phyloP scores from a whole-genome alignment of 305 asterid genomes.

The Petunia hybrid region DNA sequence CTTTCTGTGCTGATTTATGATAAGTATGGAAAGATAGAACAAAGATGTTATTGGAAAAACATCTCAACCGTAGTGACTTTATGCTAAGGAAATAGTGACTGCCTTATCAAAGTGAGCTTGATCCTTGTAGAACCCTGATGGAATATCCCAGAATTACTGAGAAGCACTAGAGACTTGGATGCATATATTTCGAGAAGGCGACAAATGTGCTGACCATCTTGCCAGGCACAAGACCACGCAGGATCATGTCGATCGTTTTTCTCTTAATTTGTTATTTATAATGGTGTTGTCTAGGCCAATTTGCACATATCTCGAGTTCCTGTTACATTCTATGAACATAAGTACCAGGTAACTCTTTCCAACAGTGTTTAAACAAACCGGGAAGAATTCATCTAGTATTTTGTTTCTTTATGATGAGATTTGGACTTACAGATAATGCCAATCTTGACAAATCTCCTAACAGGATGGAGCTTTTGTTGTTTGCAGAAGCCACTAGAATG shows the following conservation, averaged over 20 bases:
- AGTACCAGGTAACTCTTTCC: too few species aligned
- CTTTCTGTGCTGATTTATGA: not conserved
- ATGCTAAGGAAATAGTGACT: not conserved
- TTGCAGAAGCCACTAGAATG: too few species aligned
- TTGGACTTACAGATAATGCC: not conserved
- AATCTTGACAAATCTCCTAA: not conserved
- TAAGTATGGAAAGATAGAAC: not conserved
- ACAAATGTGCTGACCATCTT: not conserved
- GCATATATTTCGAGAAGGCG: not conserved
- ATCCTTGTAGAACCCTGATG: not conserved
- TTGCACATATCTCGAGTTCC: too few species aligned
- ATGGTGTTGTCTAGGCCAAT: too few species aligned
- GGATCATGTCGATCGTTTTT: not conserved
- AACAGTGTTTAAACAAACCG: too few species aligned
- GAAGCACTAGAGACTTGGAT: not conserved
- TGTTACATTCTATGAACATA: too few species aligned
- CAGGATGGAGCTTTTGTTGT: too few species aligned
- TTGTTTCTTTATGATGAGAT: too few species aligned
- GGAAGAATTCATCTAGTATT: too few species aligned
- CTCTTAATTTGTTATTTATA: too few species aligned
- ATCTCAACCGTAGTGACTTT: not conserved
- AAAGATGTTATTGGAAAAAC: not conserved
- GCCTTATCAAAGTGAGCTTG: not conserved
- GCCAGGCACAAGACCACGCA: not conserved
- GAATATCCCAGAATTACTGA: not conserved